A percentile compares a stretch with the other conserved stretches of the same genome.
Evolutionary conservation across 495 filamentous ascomycete genomes (phyloP).

Genomic region (Xylaria longipes): DNA sequence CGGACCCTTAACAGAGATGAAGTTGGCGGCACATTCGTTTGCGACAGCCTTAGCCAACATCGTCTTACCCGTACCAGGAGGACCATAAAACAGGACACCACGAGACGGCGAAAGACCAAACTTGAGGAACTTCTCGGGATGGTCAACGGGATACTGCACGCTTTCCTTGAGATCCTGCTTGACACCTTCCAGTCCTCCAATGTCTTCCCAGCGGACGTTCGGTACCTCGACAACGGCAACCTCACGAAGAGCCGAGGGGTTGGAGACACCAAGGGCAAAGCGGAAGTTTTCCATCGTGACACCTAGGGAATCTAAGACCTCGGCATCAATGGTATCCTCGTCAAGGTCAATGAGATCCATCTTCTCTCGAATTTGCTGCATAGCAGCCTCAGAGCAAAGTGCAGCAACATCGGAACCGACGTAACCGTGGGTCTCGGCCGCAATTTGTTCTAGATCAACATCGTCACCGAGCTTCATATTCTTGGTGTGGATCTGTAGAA

Average conservation of each 20-base stretch:
- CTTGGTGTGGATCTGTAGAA: constrained; percentile 98
- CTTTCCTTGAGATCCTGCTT: constrained; percentile 99
- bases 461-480: constrained; percentile 99
- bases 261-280: constrained; percentile 95
- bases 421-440: constrained; percentile 97
- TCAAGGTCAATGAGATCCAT: constrained; percentile 99
- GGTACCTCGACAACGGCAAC: constrained; percentile 99
- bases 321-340: constrained; percentile 98
- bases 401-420: constrained; percentile 98
- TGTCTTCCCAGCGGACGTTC: constrained; percentile 99
- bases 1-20: constrained; percentile 98
- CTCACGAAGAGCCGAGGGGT: constrained; percentile 97
- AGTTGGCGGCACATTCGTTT: constrained; percentile 99
- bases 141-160: constrained; percentile 98
- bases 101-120: constrained; percentile 97
- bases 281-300: constrained; percentile 99
- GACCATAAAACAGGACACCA: constrained; percentile 98
- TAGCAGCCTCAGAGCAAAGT: constrained; percentile 98
- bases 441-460: constrained; percentile 95
- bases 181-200: constrained; percentile 96
- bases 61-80: constrained; percentile 99
- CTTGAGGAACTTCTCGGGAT: constrained; percentile 99
- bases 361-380: constrained; percentile 99
- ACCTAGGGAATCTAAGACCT: constrained; percentile 96
- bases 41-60: constrained; percentile 98